Base-by-base conservation (phyloP, 768 basidiomycete genomes). In the Rickenella mellea region DNA sequence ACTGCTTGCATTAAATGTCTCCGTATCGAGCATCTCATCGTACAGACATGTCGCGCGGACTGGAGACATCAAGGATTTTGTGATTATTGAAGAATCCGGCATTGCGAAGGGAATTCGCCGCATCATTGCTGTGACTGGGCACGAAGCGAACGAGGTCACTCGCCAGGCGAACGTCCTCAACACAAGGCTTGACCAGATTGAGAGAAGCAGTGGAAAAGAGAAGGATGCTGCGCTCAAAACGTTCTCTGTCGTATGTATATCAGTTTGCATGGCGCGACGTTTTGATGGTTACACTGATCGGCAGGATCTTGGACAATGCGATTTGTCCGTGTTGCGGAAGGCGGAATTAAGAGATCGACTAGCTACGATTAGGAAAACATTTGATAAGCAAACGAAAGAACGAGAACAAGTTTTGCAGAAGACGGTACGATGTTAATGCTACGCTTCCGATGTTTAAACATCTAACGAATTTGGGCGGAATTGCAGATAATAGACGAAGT, bases 101-200 rank as follows among this genome's bases (percentile, higher is more conserved):
- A 98, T 98, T 53, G 96, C 96, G 6, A 98, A 98, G 67, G 96
- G 96, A 29, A 94, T 97, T 49, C 83, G 96, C 39, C 79, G 96
- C 27, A 82, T 99, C 44, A 82, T 86, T 38, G 96, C 91, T 27
- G 81, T 99, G 39, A 98, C 96, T 0, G 94, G 94, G 14, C 77
- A 90, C 48, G 92, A 98, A 58, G 96, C 96, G 0, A 74, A 83
- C 26, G 83, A 84, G 21, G 89, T 83, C 8, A 79, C 74, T 1
- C 78, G 83, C 14, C 56, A 71, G 38, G 90, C 86, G 4, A 68
- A 75, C 40, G 67, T 68, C 14, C 70, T 92, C 17, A 70, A 74
- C 45, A 64, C 70, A 3, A 72, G 73, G 46, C 71, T 97, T 30
- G 74, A 77, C 41, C 67, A 62, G 33, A 69, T 86, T 27, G 78